Base-by-base conservation (phyloP, 2,329 filamentous ascomycete species). In the Sporothrix pseudoabietina region DNA sequence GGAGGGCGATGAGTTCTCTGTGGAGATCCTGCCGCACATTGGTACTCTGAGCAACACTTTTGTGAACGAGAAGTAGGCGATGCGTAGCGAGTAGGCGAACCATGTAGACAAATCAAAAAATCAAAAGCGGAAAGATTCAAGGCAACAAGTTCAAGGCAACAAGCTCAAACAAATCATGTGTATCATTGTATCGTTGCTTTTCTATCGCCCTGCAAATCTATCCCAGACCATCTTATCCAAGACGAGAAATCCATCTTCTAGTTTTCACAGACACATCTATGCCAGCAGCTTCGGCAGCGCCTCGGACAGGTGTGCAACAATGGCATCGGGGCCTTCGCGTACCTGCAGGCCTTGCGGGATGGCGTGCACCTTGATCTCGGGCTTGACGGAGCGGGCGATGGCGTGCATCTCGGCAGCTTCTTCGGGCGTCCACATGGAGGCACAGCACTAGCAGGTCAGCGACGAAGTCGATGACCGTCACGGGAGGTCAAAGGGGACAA, bases 281-380 rank as follows among this genome's bases (percentile, higher is more conserved):
- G 52, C 78, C 41, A 80, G 63, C 10, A 80, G 71, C 9, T 61
- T 61, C 2, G 83, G 83, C 19, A 85, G 76, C 70, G 83, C 78
- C 76, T 84, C 82, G 54, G 82, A 79, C 63, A 88, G 78, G 77
- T 85, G 85, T 71, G 87, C 85, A 0, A 88, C 85, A n/a, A 88
- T 81, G 3, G 84, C 86, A 78, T 88, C 86, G 0, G 86, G 86
- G 0, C 87, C 87, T 71, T 80, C 82, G 74, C 87, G 81, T 1
- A 86, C 84, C 76, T 88, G 86, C 70, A 89, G 77, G 0, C 87
- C 87, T 44, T 86, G 82, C 0, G 87, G 87, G 66, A 88, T 84
- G 0, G 85, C 85, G 77, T 87, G 83, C 0, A 84, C 86, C 78
- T 84, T 85, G 75, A 88, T 82, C 10, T 82, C 81, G 0, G 86